Base-by-base conservation (phyloP, 306 rosid species). In the Astragalus glycyphyllos region DNA sequence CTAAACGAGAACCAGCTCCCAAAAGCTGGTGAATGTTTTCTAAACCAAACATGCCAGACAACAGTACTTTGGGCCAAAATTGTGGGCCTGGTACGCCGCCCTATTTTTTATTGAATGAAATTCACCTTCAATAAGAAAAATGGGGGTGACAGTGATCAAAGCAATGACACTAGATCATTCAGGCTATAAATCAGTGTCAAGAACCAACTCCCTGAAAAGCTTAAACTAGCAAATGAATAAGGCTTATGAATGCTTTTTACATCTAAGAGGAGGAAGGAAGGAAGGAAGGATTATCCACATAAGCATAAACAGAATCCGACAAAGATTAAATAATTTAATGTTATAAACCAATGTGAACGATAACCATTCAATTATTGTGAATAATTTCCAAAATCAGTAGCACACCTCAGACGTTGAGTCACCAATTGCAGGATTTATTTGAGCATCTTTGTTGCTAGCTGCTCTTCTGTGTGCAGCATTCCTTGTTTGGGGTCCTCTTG, bases 351-450 rank as follows among this genome's bases (percentile, higher is more conserved):
- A 37, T 42, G 31, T 15, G 34, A 23, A 47, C 29, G 47, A 38
- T 37, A 64, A 72, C 44, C n/a, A 61, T 60, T 35, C 6, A 23
- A 73, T 20, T 58, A 48, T 32, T 26, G 45, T 15, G 7, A 69
- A 26, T 14, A 61, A 26, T 13, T 63, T 49, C 50, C 5, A 46
- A 40, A 34, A 58, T 55, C 48, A 26, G 58, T 51, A 37, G 58
- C 86, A 75, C 59, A 92, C 98, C 98, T 92, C 98, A 66, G 96
- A 92, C 17, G 95, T 89, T 53, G 96, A 86, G 81, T 92, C 96
- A 67, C 86, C 94, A 72, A 77, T 81, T 55, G 68, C 79, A 66
- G 88, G 86, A 68, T 92, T 89, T 86, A 84, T 64, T 73, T 80
- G 90, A 62, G 91, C 80, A 72, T 87, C 96, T 83, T 89, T 87